Evolutionary conservation across 192 early-diverging fungal species (phyloP), one percentile per base, ranked within the genome.

Genomic region (Pilaira anomala): DNA sequence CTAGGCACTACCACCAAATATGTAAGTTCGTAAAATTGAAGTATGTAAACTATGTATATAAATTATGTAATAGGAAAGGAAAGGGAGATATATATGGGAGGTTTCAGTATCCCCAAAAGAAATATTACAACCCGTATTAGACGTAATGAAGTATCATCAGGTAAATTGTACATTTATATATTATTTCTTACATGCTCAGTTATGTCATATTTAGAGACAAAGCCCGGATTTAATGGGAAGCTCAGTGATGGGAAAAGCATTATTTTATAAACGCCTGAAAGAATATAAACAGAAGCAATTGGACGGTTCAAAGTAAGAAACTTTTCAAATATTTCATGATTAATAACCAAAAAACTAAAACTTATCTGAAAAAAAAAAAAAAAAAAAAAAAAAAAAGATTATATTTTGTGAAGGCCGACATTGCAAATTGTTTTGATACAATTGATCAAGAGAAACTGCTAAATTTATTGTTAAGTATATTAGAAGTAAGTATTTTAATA

Each of bases 401-500:
- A 2, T 58, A 58, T 24, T 58, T 58, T 58, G 36, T 36, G 16
- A 58, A 58, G 16, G 56, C 36, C 6, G 56, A 58, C 14, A 33
- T 22, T 12, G 21, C 40, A 25, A 42, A 58, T 42, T 58, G 56
- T 18, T 58, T 42, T 24, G 56, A 58, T 58, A 41, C 33, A 0
- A 58, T 58, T 13, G 40, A 58, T 22, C 56, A 58, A 58, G 56
- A 58, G 41, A 58, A 16, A 1, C 13, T 58, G 22, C 9, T 58
- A 18, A 28, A 12, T 24, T 22, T 42, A 58, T 40, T 42, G 14
- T 19, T 55, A 42, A 25, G 22, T 4, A 40, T 25, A 21, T 40
- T 21, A 42, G 40, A 58, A 19, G 56, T 42, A 36, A 19, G 28
- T 16, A 33, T n/a, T n/a, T n/a, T n/a, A n/a, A n/a, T n/a, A n/a